Evolutionary conservation across 169 alveolate species (phyloP).

Genomic region (Plasmodium blacklocki): DNA sequence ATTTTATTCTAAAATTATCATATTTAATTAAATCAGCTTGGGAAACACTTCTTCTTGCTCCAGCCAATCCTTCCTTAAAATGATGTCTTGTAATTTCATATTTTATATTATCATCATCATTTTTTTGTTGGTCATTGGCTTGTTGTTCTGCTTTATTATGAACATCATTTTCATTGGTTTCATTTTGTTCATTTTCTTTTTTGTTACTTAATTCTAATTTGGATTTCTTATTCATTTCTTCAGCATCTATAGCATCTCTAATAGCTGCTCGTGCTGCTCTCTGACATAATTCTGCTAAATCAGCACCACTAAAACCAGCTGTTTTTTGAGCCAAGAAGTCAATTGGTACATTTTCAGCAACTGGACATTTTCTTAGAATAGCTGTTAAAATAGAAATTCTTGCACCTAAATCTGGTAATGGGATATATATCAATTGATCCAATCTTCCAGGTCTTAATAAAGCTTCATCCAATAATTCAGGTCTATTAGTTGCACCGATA

Average conservation of each 20-base stretch:
- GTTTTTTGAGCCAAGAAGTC: slow-evolving; percentile 99
- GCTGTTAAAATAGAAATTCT: slow-evolving; percentile 96
- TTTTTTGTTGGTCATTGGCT: slow-evolving; percentile 52
- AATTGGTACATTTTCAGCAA: slow-evolving; percentile 97
- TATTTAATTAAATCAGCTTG: slow-evolving; percentile 92
- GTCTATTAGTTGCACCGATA: slow-evolving; percentile 99
- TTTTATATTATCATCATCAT: slow-evolving; percentile 91
- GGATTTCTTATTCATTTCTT: slow-evolving; percentile 82
- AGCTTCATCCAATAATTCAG: slow-evolving; percentile 99
- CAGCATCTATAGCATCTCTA: slow-evolving; percentile 95
- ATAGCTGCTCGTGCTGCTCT: slow-evolving; percentile 99
- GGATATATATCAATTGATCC: slow-evolving; percentile 99
- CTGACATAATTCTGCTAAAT: slow-evolving; percentile 98
- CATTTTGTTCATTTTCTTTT: slow-evolving; percentile 70
- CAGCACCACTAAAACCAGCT: slow-evolving; percentile 99
- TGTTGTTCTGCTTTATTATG: not conserved
- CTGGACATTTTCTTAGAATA: slow-evolving; percentile 97
- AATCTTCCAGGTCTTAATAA: slow-evolving; percentile 99
- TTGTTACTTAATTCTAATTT: slow-evolving; percentile 79
- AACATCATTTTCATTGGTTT: slow-evolving; percentile 41
- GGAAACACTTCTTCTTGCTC: slow-evolving; percentile 98
- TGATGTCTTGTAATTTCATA: slow-evolving; percentile 97
- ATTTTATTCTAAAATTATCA: slow-evolving; percentile 98
- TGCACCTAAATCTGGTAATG: slow-evolving; percentile 99
- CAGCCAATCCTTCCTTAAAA: slow-evolving; percentile 98